phyloP scores from a whole-genome alignment of 2,329 filamentous ascomycete species.

The Curvularia verruculosa region DNA sequence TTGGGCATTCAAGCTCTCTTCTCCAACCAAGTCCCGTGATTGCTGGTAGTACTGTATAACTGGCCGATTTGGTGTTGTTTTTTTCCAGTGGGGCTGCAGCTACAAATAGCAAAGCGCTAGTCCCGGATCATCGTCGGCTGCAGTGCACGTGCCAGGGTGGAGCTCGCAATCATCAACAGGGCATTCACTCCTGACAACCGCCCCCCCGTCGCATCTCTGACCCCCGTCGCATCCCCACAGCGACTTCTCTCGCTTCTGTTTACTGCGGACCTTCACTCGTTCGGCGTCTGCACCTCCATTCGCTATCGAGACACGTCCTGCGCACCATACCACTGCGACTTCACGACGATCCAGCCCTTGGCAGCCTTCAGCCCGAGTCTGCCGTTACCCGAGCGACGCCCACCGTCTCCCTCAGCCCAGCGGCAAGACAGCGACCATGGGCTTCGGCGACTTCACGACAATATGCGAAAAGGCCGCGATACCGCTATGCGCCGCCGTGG shows the following conservation, averaged over 20 bases:
- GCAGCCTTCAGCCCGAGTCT: slow-evolving; percentile 18
- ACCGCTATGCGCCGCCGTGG: slow-evolving; percentile 85
- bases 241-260: slow-evolving; percentile 29
- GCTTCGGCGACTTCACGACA: slow-evolving; percentile 86
- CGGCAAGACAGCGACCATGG: slow-evolving; percentile 59
- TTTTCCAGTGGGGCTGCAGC: slow-evolving; percentile 1
- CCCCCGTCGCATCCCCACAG: slow-evolving; percentile 30
- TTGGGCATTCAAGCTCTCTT: too few species aligned
- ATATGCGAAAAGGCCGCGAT: slow-evolving; percentile 86
- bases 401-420: slow-evolving; percentile 8
- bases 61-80: slow-evolving; percentile 1
- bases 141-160: slow-evolving; percentile 15
- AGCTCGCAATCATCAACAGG: slow-evolving; percentile 19
- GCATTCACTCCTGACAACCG: slow-evolving; percentile 43
- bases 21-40: neutral
- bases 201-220: slow-evolving; percentile 24
- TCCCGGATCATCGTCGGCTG: neutral
- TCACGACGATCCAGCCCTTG: slow-evolving; percentile 14
- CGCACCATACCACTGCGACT: slow-evolving; percentile 5
- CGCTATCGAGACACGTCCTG: slow-evolving; percentile 8
- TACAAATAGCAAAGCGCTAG: slow-evolving; percentile 10
- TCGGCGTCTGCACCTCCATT: slow-evolving; percentile 22
- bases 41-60: neutral
- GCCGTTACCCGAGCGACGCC: slow-evolving; percentile 14
- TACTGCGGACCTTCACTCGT: slow-evolving; percentile 31